phyloP scores from a whole-genome alignment of 345 rosid genomes.

The Citrus trifoliata region DNA sequence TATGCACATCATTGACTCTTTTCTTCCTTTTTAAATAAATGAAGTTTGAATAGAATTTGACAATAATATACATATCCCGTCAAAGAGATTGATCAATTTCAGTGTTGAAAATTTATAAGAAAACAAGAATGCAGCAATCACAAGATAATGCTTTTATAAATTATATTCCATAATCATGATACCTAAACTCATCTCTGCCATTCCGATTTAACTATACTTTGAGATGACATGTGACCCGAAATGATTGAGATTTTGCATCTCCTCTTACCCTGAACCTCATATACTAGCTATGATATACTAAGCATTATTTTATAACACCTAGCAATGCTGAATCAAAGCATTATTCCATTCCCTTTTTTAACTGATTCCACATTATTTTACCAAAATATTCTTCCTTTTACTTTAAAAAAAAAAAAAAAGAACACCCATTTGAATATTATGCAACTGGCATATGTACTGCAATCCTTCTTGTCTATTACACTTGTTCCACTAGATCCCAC shows the following conservation, averaged over 20 bases:
- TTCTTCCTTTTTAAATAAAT: background rate
- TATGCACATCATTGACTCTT: background rate
- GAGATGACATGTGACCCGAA: constrained; percentile 17
- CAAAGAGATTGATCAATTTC: constrained; percentile 8
- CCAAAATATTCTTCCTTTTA: background rate
- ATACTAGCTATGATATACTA: no score
- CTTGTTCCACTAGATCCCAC: constrained; percentile 10
- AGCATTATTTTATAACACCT: background rate
- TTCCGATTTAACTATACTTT: background rate
- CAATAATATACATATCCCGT: background rate
- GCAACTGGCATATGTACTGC: background rate
- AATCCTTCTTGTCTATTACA: background rate
- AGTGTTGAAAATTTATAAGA: constrained; percentile 7
- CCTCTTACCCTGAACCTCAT: background rate
- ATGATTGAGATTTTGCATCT: constrained; percentile 15
- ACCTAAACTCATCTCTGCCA: background rate
- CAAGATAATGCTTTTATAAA: background rate
- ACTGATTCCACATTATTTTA: background rate
- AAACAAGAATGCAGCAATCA: background rate
- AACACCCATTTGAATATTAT: background rate
- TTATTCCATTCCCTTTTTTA: background rate
- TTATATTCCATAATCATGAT: background rate
- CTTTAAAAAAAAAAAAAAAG: background rate
- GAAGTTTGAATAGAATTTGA: background rate
- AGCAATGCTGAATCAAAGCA: background rate